Evolutionary conservation across 1,284 basidiomycete genomes (phyloP).

Genomic region (Cutaneotrichosporon sp.): DNA sequence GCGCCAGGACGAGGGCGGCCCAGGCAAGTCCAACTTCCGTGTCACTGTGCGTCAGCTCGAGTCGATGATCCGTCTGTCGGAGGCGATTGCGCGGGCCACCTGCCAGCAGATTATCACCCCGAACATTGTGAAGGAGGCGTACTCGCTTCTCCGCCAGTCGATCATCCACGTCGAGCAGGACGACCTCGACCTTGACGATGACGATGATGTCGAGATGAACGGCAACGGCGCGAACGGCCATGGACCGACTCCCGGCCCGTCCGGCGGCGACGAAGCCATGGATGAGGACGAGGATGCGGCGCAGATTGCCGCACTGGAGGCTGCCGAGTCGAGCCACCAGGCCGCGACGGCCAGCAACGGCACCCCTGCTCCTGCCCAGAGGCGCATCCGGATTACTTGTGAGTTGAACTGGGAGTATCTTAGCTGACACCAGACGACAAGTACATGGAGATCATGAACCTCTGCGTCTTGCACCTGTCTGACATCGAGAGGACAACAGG

Average conservation of each 20-base stretch:
- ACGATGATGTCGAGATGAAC: conserved; percentile 68
- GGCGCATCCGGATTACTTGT: conserved; percentile 79
- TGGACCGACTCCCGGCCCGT: not conserved
- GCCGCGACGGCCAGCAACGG: conserved; percentile 41
- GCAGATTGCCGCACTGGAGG: conserved; percentile 57
- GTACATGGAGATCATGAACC: conserved; percentile 84
- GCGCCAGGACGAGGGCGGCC: conserved; percentile 87
- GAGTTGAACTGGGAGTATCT: conserved; percentile 19
- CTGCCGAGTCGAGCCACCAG: conserved; percentile 49
- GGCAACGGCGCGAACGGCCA: conserved; percentile 49
- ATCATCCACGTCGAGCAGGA: conserved; percentile 99
- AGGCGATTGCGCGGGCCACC: conserved; percentile 95
- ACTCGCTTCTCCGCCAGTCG: conserved; percentile 86
- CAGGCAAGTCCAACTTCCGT: conserved; percentile 87
- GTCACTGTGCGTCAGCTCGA: conserved; percentile 98
- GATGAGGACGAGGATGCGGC: conserved; percentile 63
- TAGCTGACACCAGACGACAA: conserved; percentile 64
- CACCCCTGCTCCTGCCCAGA: conserved; percentile 39
- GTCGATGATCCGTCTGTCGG: conserved; percentile 95
- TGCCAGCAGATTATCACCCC: conserved; percentile 91
- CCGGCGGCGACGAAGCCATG: conserved; percentile 58
- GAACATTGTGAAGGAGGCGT: conserved; percentile 92
- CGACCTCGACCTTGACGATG: conserved; percentile 95
- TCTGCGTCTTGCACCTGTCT: conserved; percentile 71
- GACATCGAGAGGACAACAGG: conserved; percentile 74